phyloP scores from a whole-genome alignment of 805 yeast species.

The Scheffersomyces lignosus region DNA sequence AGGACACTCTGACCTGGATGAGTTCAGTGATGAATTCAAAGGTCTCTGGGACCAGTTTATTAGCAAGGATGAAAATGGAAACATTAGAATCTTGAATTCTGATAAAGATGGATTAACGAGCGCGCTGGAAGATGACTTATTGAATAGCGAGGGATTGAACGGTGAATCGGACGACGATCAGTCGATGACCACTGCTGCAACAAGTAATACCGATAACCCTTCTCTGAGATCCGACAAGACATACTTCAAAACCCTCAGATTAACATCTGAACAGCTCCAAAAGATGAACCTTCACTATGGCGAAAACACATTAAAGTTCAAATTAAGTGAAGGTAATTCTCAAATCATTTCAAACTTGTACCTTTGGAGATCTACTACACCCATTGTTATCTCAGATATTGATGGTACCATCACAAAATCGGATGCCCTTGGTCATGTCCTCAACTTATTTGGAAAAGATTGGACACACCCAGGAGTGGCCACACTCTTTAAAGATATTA shows the following conservation, averaged over 20 bases:
- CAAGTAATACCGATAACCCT: slow-evolving; percentile 1
- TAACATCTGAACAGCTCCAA: slow-evolving; percentile 86
- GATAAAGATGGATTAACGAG: slow-evolving; percentile 8
- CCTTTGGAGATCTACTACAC: slow-evolving; percentile 80
- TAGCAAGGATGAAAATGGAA: slow-evolving; percentile 63
- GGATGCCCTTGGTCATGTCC: slow-evolving; percentile 94
- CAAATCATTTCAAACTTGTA: slow-evolving; percentile 69
- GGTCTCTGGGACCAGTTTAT: slow-evolving; percentile 37
- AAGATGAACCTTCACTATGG: slow-evolving; percentile 75
- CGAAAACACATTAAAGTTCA: slow-evolving; percentile 72
- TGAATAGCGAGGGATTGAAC: slow-evolving; percentile 2
- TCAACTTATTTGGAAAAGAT: slow-evolving; percentile 91
- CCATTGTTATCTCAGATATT: slow-evolving; percentile 94
- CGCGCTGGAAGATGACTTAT: slow-evolving; percentile 6
- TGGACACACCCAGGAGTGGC: slow-evolving; percentile 99
- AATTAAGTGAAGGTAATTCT: slow-evolving; percentile 82
- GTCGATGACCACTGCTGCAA: background rate
- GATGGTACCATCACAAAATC: slow-evolving; percentile 98
- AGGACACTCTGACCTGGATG: slow-evolving; percentile 8
- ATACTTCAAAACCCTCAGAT: slow-evolving; percentile 82
- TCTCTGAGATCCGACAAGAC: slow-evolving; percentile 21
- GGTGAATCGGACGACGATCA: slow-evolving; percentile 10
- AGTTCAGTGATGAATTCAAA: slow-evolving; percentile 20
- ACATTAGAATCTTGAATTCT: slow-evolving; percentile 55
- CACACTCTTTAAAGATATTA: slow-evolving; percentile 81